A percentile compares a stretch with the other conserved stretches of the same genome.
Evolutionary conservation across 306 rosid genomes (phyloP).

Genomic region (Coriaria nepalensis): DNA sequence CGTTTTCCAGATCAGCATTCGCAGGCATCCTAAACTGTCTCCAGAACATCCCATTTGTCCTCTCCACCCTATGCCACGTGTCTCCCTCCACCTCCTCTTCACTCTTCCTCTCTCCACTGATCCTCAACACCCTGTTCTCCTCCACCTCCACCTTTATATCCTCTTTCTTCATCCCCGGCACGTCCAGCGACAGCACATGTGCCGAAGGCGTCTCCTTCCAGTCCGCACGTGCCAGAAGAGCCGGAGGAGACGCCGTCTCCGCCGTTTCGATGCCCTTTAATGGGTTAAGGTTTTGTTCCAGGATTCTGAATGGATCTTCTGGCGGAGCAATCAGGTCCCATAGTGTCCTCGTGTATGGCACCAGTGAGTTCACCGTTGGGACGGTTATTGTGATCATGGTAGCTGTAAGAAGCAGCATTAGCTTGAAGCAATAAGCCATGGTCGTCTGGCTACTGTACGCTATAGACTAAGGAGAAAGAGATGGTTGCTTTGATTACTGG

Average conservation of each 20-base stretch:
- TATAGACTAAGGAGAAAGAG: too few relatives aligned
- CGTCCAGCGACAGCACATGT: constrained; percentile 23
- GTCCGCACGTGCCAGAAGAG: constrained; percentile 27
- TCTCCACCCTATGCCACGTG: constrained; percentile 31
- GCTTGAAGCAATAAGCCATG: too few relatives aligned
- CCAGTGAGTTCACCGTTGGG: constrained; percentile 12
- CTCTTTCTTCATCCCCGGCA: constrained; percentile 29
- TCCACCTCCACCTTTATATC: constrained; percentile 30
- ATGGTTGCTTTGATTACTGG: too few relatives aligned
- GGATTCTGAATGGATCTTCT: constrained; percentile 36
- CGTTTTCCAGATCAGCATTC: constrained; percentile 27
- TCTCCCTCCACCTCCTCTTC: constrained; percentile 16
- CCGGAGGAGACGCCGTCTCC: background rate
- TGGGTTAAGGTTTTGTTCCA: constrained; percentile 24
- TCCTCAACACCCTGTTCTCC: constrained; percentile 30
- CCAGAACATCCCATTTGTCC: constrained; percentile 29
- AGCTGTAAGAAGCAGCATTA: too few relatives aligned
- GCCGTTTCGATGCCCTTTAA: constrained; percentile 13
- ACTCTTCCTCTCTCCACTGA: constrained; percentile 26
- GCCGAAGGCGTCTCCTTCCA: constrained; percentile 26
- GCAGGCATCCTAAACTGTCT: constrained; percentile 28
- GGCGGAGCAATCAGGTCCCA: constrained; percentile 26
- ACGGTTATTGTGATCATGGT: background rate
- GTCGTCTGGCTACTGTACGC: too few relatives aligned
- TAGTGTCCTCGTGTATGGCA: constrained; percentile 20